A percentile compares a stretch with the other conserved stretches of the same genome.
Conservation (phyloP, 202 grass and related monocot species). For the Sporobolus alterniflorus region DNA sequence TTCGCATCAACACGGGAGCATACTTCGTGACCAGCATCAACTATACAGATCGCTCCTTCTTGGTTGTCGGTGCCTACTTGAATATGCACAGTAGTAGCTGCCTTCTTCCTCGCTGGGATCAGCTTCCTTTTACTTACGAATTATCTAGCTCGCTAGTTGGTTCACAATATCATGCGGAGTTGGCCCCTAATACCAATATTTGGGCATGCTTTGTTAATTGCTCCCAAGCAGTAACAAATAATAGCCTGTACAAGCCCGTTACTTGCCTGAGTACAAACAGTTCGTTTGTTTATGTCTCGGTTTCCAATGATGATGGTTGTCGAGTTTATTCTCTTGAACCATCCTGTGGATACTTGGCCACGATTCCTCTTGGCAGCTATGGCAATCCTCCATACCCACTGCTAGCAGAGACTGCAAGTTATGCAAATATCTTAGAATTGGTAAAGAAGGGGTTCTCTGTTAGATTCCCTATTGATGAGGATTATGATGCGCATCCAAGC, state of each 20-base stretch:
- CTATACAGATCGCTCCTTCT: not conserved
- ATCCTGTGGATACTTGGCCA: conserved; percentile 27
- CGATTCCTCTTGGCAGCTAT: not conserved
- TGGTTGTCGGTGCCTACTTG: conserved; percentile 22
- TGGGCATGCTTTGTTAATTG: conserved; percentile 47
- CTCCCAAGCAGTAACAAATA: not conserved
- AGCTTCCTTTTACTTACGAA: not conserved
- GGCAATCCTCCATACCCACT: not conserved
- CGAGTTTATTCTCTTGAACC: not conserved
- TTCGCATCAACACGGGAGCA: conserved; percentile 29
- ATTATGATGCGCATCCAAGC: fast-evolving
- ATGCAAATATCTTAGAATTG: not conserved
- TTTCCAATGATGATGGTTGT: not conserved
- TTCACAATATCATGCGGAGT: not conserved
- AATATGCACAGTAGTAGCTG: not conserved
- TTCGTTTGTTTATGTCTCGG: conserved; percentile 16
- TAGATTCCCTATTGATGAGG: fast-evolving
- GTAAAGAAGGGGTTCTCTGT: conserved; percentile 6
- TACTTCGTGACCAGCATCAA: conserved; percentile 40
- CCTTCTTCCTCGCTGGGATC: conserved; percentile 17
- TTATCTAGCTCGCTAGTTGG: not conserved
- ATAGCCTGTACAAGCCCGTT: not conserved
- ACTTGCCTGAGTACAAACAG: conserved; percentile 10
- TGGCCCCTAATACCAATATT: fast-evolving
- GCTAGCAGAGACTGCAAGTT: not conserved